phyloP scores from a whole-genome alignment of 2,329 filamentous ascomycete species.

The Sphaerulina populicola region DNA sequence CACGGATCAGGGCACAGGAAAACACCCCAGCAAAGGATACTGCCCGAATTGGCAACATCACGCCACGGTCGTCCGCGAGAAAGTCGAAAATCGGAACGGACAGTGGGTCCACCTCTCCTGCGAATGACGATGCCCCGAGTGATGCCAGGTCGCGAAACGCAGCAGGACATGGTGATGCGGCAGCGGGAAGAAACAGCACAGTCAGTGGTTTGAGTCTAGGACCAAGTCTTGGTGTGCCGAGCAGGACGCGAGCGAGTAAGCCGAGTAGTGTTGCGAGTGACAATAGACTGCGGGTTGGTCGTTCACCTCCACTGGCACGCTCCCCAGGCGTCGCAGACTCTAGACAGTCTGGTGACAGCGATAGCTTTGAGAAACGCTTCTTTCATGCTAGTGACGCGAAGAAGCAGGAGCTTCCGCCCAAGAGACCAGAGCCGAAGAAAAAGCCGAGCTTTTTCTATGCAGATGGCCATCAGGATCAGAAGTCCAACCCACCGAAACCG shows the following conservation, averaged over 20 bases:
- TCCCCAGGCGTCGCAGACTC: slow-evolving; percentile 31
- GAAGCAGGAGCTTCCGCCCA: slow-evolving; percentile 26
- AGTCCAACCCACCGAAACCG: slow-evolving; percentile 32
- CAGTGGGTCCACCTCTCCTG: slow-evolving; percentile 45
- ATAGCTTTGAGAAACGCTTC: slow-evolving; percentile 57
- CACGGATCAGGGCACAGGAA: slow-evolving; percentile 25
- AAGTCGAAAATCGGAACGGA: slow-evolving; percentile 59
- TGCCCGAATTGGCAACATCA: slow-evolving; percentile 58
- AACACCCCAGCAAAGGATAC: slow-evolving; percentile 49
- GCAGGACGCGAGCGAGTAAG: slow-evolving; percentile 19
- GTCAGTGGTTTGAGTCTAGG: slow-evolving; percentile 16
- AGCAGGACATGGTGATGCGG: slow-evolving; percentile 9
- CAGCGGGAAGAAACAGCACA: slow-evolving; percentile 15
- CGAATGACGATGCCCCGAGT: slow-evolving; percentile 19
- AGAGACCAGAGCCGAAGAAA: slow-evolving; percentile 38
- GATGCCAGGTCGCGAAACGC: slow-evolving; percentile 10
- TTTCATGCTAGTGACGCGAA: slow-evolving; percentile 78
- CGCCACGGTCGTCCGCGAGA: slow-evolving; percentile 67
- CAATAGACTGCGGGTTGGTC: slow-evolving; percentile 21
- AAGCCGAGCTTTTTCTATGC: slow-evolving; percentile 45
- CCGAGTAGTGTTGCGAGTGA: slow-evolving; percentile 35
- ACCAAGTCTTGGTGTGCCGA: slow-evolving; percentile 4
- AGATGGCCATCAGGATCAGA: slow-evolving; percentile 41
- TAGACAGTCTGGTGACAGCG: slow-evolving; percentile 1
- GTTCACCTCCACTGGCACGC: slow-evolving; percentile 29